Base-by-base conservation (phyloP, 371 early-diverging fungal species). In the Chytridium lagenaria region DNA sequence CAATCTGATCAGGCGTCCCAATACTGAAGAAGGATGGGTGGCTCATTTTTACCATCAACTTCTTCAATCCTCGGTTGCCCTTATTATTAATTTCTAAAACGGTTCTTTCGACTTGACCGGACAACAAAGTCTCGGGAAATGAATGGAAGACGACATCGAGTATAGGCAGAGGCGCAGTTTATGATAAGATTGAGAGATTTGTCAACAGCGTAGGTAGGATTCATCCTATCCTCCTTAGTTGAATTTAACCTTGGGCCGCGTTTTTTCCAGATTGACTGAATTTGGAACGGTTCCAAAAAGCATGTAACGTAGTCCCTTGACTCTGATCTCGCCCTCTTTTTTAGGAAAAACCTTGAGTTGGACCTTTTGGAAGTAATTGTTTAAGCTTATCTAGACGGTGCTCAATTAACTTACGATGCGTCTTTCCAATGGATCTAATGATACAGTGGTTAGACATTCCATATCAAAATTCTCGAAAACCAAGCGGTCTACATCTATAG, bases 21-120 rank as follows among this genome's bases (percentile, higher is more conserved):
- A 97, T 83, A 61, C 89, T 88, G 66, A 96, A 90, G 74, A 96
- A 96, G 1, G 90, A 89, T 0, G 95, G 94, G 73, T 96, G 97
- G 59, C 93, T 94, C 55, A 92, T 81, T 75, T 92, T 91, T 22
- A 96, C 81, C 1, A 86, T 79, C 67, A 97, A 72, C 30, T 87
- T 85, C 26, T 84, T 87, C 55, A 96, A 69, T 0, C 92, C 93
- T 31, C 88, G 86, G 68, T 90, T 87, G 26, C 97, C 95, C 49
- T 89, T 87, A 82, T 98, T 98, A 39, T 86, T 91, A 23, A 97
- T 81, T 72, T 92, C 90, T 64, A 97, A 52, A 0, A 88, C 87
- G 0, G 89, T 80, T 49, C 88, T 87, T 33, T 87, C 86, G 31
- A 95, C 93, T 74, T 97, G 92, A 0, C 98, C 98, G 19, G 92